A percentile compares a stretch with the other conserved stretches of the same genome.
Evolutionary conservation across 768 basidiomycete genomes (phyloP).

Genomic region (Lanmaoa pseudosensibilis): DNA sequence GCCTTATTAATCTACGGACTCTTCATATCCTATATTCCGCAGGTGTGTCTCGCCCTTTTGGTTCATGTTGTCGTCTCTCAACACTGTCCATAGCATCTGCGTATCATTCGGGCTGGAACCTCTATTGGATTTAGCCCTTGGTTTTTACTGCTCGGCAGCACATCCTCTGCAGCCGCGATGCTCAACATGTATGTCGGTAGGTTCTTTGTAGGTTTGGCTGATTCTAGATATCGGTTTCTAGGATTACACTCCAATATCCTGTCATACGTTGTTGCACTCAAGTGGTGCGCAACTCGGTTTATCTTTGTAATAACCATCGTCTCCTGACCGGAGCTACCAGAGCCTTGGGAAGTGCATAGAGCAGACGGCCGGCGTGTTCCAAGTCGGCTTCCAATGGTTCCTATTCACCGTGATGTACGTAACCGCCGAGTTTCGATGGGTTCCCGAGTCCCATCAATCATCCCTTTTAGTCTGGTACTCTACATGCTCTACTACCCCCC

Average conservation of each 20-base stretch:
- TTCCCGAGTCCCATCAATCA: background rate
- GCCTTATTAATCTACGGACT: slow-evolving; percentile 72
- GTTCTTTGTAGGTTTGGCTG: background rate
- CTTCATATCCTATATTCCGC: slow-evolving; percentile 80
- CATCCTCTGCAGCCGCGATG: slow-evolving; percentile 78
- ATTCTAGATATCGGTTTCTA: slow-evolving; percentile 27
- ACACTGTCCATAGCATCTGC: slow-evolving; percentile 54
- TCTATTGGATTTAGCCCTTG: slow-evolving; percentile 91
- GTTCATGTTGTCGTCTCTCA: background rate
- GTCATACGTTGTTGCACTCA: slow-evolving; percentile 77
- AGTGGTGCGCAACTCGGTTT: slow-evolving; percentile 51
- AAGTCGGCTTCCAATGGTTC: slow-evolving; percentile 81
- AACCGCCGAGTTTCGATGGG: background rate
- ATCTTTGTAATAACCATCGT: background rate
- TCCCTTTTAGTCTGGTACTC: slow-evolving; percentile 67
- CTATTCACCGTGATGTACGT: slow-evolving; percentile 83
- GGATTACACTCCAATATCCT: slow-evolving; percentile 83
- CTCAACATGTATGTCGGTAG: slow-evolving; percentile 66
- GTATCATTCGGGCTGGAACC: slow-evolving; percentile 75
- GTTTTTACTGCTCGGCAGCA: slow-evolving; percentile 87
- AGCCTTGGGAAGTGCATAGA: slow-evolving; percentile 72
- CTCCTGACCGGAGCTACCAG: slow-evolving; percentile 39
- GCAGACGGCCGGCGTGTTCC: slow-evolving; percentile 76
- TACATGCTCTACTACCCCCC: slow-evolving; percentile 92
- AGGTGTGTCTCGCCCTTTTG: slow-evolving; percentile 42